Percentiles rank a stretch among this genome's conserved stretches.
These are phyloP conservation scores for Pseudocercospora pini-densiflorae DNA, from an alignment of 2,329 filamentous ascomycete genomes.

Conservation along the genomic window DNA sequence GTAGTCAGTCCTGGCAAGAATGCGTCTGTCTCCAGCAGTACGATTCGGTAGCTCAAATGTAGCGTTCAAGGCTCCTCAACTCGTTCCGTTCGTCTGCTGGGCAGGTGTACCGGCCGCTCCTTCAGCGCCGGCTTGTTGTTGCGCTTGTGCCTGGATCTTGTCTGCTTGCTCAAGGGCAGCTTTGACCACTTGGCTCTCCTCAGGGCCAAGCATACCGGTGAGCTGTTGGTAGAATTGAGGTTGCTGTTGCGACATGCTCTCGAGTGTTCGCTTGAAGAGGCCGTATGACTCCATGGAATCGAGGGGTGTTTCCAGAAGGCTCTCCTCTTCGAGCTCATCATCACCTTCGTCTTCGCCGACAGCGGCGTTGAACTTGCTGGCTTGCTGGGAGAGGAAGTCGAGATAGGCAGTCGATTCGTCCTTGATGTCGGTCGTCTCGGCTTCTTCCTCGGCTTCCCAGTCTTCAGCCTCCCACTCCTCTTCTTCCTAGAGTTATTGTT, in stretches of 20 bases:
- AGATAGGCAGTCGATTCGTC: slow-evolving; percentile 95
- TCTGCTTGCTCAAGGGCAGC: slow-evolving; percentile 75
- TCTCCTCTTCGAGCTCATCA: slow-evolving; percentile 90
- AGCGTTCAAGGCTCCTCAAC: slow-evolving; percentile 2
- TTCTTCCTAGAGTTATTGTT: slow-evolving; percentile 59
- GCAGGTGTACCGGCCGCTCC: not conserved
- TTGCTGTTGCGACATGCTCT: slow-evolving; percentile 80
- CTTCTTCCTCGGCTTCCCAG: slow-evolving; percentile 66
- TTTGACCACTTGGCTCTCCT: slow-evolving; percentile 82
- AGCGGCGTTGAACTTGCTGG: slow-evolving; percentile 56
- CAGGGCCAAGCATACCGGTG: slow-evolving; percentile 75
- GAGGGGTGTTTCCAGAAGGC: slow-evolving; percentile 87
- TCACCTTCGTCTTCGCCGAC: slow-evolving; percentile 68
- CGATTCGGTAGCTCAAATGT: not conserved
- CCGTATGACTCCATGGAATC: slow-evolving; percentile 95
- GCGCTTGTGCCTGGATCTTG: slow-evolving; percentile 46
- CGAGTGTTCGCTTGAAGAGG: slow-evolving; percentile 74
- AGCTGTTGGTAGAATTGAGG: slow-evolving; percentile 85
- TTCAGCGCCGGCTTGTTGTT: slow-evolving; percentile 19
- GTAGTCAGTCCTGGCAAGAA: not conserved
- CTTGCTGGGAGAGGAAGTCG: slow-evolving; percentile 90
- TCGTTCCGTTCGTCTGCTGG: slow-evolving; percentile 7
- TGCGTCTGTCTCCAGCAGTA: not conserved
- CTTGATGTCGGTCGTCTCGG: slow-evolving; percentile 70
- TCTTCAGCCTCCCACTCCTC: slow-evolving; percentile 79